phyloP scores from a whole-genome alignment of 257 asterid genomes.

The Jasminum sambac region DNA sequence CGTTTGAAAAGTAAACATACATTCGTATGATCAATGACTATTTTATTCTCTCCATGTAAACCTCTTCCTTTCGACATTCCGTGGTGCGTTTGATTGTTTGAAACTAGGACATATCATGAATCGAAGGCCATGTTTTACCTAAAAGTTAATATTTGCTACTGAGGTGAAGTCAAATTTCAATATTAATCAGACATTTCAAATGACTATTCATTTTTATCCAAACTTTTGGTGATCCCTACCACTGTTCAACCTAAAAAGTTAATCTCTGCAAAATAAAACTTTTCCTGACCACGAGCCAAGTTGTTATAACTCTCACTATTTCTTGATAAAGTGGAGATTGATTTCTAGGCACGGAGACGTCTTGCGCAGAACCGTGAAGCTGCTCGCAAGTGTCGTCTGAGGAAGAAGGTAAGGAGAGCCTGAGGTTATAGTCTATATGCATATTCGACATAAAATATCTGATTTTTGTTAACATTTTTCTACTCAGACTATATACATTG shows the following conservation, averaged over 20 bases:
- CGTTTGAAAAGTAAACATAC: background rate
- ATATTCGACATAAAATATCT: background rate
- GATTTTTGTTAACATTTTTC: background rate
- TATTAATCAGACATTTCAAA: too few relatives aligned
- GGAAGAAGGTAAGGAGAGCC: constrained; percentile 62
- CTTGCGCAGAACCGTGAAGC: constrained; percentile 98
- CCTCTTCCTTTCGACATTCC: background rate
- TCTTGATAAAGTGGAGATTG: constrained; percentile 9
- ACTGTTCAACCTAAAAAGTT: too few relatives aligned
- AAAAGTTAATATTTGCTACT: too few relatives aligned
- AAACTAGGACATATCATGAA: background rate
- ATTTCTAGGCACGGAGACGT: constrained; percentile 72
- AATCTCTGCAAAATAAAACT: too few relatives aligned
- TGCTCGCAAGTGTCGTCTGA: constrained; percentile 88
- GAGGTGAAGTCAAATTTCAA: too few relatives aligned
- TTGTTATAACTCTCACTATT: background rate
- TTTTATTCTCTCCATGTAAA: background rate
- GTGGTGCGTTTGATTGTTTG: background rate
- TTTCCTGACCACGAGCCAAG: too few relatives aligned
- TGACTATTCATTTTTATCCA: too few relatives aligned
- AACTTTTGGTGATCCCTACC: too few relatives aligned
- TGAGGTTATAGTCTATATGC: background rate
- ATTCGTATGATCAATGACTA: background rate
- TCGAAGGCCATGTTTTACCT: too few relatives aligned
- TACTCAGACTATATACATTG: background rate